These are phyloP conservation scores for Arthrobotrys pseudoclavata DNA, from an alignment of 2,329 filamentous ascomycete species.

Conservation along the genomic window DNA sequence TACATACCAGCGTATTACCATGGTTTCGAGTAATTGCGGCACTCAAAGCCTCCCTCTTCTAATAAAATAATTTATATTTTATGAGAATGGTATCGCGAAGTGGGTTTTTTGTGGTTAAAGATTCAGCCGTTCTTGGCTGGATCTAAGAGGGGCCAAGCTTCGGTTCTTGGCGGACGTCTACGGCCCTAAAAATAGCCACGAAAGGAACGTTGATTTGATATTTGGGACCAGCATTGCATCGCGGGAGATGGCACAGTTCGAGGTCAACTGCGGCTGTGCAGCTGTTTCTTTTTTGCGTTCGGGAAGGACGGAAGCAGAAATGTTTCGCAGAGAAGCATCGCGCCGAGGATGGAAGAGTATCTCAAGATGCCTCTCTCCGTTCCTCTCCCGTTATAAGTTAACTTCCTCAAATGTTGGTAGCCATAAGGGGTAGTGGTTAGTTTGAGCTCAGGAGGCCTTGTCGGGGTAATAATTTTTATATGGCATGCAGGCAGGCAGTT, in stretches of 20 bases:
- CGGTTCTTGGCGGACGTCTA: constrained; percentile 55
- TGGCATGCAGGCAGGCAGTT: not conserved
- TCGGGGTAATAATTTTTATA: not conserved
- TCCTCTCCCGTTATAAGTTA: not conserved
- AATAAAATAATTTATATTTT: not conserved
- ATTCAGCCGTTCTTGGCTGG: constrained; percentile 48
- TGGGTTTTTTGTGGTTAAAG: constrained; percentile 12
- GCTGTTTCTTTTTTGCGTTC: constrained; percentile 10
- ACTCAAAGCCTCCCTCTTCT: constrained; percentile 16
- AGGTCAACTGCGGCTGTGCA: constrained; percentile 54
- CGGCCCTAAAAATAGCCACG: constrained; percentile 54
- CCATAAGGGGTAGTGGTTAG: constrained; percentile 4
- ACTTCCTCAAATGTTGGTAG: constrained; percentile 1
- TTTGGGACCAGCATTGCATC: constrained; percentile 38
- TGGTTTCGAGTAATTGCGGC: not conserved
- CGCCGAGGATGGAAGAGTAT: constrained; percentile 4
- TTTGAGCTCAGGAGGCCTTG: constrained; percentile 12
- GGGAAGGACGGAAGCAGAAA: constrained; percentile 40
- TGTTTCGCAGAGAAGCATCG: constrained; percentile 11
- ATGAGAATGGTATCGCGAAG: not conserved
- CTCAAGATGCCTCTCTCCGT: constrained; percentile 1
- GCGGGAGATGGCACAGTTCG: constrained; percentile 15
- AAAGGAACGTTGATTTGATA: constrained; percentile 52
- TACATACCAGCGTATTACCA: not conserved
- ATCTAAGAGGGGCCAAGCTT: constrained; percentile 21